These are phyloP conservation scores for Holtermannia corniformis DNA, from an alignment of 768 basidiomycete genomes.

Conservation along the genomic window DNA sequence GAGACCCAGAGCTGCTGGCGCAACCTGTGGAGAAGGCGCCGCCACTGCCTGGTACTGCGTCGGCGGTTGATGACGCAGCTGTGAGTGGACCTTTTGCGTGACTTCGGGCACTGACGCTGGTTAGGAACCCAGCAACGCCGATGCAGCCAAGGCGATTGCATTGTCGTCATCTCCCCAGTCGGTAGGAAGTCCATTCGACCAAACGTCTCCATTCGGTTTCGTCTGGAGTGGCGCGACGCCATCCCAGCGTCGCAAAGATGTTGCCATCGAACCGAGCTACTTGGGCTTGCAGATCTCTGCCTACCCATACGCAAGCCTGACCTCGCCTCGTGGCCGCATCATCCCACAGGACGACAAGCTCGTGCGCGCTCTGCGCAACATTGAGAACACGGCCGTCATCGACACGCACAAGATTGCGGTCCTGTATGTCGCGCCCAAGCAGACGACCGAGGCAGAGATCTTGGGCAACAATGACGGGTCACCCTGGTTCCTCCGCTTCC, in stretches of 20 bases:
- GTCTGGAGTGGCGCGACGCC: slow-evolving; percentile 81
- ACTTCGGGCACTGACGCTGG: neutral
- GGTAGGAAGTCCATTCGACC: slow-evolving; percentile 10
- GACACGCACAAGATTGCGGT: slow-evolving; percentile 96
- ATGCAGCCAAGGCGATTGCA: slow-evolving; percentile 7
- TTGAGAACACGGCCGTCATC: slow-evolving; percentile 84
- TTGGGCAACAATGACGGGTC: slow-evolving; percentile 85
- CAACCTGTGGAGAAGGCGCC: neutral
- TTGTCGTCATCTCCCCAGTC: slow-evolving; percentile 9
- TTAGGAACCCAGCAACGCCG: neutral
- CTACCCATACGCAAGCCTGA: slow-evolving; percentile 48
- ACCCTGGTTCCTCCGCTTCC: slow-evolving; percentile 85
- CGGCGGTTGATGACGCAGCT: neutral
- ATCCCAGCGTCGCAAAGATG: slow-evolving; percentile 78
- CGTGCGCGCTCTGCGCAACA: slow-evolving; percentile 52
- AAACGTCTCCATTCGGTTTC: slow-evolving; percentile 58
- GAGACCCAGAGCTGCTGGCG: slow-evolving; percentile 36
- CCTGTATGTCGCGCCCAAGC: slow-evolving; percentile 88
- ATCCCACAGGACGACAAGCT: slow-evolving; percentile 51
- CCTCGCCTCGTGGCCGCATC: slow-evolving; percentile 47
- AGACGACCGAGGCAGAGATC: slow-evolving; percentile 73
- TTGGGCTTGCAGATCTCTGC: slow-evolving; percentile 78
- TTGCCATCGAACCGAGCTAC: slow-evolving; percentile 73
- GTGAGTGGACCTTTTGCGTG: neutral
- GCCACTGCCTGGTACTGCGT: neutral